phyloP scores from a whole-genome alignment of 306 rosid genomes.

The Luffa acutangula region DNA sequence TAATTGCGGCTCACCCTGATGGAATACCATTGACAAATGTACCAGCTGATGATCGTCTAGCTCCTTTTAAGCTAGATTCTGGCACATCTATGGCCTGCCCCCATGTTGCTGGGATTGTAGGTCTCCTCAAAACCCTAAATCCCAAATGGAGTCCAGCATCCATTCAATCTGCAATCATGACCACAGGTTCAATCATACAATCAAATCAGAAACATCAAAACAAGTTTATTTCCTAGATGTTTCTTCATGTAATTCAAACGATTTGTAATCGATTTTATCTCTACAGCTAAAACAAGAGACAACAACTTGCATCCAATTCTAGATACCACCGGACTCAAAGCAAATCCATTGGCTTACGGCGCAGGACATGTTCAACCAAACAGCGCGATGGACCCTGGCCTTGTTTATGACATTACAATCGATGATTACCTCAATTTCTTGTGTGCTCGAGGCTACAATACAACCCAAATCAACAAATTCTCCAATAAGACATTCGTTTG shows the following conservation, averaged over 20 bases:
- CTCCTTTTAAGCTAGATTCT: slow-evolving; percentile 17
- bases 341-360: slow-evolving; percentile 29
- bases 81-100: slow-evolving; percentile 72
- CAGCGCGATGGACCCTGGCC: slow-evolving; percentile 49
- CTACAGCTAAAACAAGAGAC: slow-evolving; percentile 27
- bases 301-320: slow-evolving; percentile 6
- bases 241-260: not conserved
- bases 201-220: not conserved
- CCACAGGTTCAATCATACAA: not conserved
- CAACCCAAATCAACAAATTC: slow-evolving; percentile 12
- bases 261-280: not conserved
- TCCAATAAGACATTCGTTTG: slow-evolving; percentile 18
- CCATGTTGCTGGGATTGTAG: slow-evolving; percentile 48
- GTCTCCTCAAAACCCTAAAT: slow-evolving; percentile 35
- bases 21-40: slow-evolving; percentile 9
- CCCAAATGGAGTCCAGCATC: slow-evolving; percentile 17
- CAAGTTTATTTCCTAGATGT: not conserved
- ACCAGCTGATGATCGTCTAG: slow-evolving; percentile 17
- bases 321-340: slow-evolving; percentile 12
- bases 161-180: not conserved
- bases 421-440: slow-evolving; percentile 44
- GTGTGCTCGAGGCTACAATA: slow-evolving; percentile 42
- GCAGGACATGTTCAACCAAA: slow-evolving; percentile 48
- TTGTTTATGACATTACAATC: slow-evolving; percentile 31
- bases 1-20: slow-evolving; percentile 34